These are phyloP conservation scores for Colletotrichum agaves DNA, from an alignment of 2,329 filamentous ascomycete genomes.

Conservation along the genomic window DNA sequence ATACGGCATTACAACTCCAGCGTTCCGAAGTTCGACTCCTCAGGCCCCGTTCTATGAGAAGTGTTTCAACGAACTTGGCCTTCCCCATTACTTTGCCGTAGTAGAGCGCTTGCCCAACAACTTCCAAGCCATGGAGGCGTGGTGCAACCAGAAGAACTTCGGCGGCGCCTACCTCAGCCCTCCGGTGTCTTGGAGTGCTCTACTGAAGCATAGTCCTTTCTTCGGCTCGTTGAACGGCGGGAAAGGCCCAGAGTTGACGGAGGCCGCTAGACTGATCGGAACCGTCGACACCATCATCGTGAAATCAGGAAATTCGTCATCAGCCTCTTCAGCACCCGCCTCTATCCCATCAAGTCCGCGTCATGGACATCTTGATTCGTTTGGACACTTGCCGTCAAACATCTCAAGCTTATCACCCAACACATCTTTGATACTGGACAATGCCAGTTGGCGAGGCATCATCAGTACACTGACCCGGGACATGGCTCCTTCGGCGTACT, in stretches of 20 bases:
- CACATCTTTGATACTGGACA: constrained; percentile 77
- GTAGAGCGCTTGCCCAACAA: constrained; percentile 76
- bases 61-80: constrained; percentile 82
- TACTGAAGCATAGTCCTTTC: constrained; percentile 66
- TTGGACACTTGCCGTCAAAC: constrained; percentile 37
- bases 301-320: constrained; percentile 57
- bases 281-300: constrained; percentile 85
- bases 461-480: constrained; percentile 83
- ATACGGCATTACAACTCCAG: constrained; percentile 80
- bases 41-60: constrained; percentile 89
- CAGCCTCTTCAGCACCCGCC: constrained; percentile 56
- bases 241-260: constrained; percentile 70
- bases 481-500: constrained; percentile 84
- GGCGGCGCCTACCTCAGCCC: constrained; percentile 86
- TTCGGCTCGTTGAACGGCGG: constrained; percentile 63
- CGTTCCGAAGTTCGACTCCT: constrained; percentile 70
- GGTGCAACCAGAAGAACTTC: constrained; percentile 79
- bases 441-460: constrained; percentile 87
- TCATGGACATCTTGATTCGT: constrained; percentile 46
- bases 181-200: constrained; percentile 69
- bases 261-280: constrained; percentile 81
- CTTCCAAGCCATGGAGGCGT: constrained; percentile 74
- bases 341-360: constrained; percentile 62
- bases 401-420: constrained; percentile 53
- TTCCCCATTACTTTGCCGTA: constrained; percentile 83